Percentiles rank a stretch among this genome's conserved stretches.
These are phyloP conservation scores for Trametes cinnabarina DNA, from an alignment of 768 basidiomycete species.

Conservation along the genomic window DNA sequence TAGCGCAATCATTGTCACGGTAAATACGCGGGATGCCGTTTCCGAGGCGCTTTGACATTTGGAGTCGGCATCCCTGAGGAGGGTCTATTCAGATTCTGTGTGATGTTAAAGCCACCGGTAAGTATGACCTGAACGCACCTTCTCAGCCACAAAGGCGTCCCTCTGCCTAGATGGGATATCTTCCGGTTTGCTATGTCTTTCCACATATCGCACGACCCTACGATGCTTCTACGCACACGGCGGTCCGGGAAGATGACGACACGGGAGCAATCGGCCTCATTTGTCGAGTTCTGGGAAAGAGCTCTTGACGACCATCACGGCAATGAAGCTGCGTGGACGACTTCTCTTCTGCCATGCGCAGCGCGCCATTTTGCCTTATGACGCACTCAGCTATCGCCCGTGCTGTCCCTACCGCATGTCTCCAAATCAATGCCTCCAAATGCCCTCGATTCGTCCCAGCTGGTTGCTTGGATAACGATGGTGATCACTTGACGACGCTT, in stretches of 20 bases:
- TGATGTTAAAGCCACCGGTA: no score
- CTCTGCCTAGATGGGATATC: not conserved
- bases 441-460: not conserved
- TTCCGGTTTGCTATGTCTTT: not conserved
- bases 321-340: not conserved
- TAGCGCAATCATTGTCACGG: no score
- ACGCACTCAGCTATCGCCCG: not conserved
- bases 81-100: not conserved
- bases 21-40: no score
- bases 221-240: not conserved
- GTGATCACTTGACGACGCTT: conserved; percentile 12
- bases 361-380: conserved; percentile 9
- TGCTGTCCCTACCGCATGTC: not conserved
- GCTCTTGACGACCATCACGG: conserved; percentile 14
- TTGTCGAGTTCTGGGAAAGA: conserved; percentile 9
- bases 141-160: not conserved
- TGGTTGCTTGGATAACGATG: not conserved
- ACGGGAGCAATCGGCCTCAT: conserved; percentile 6
- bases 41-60: no score
- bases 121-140: no score
- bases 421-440: not conserved
- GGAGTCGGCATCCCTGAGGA: no score
- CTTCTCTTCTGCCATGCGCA: conserved; percentile 1
- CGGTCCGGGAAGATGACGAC: not conserved
- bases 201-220: not conserved